phyloP scores from a whole-genome alignment of 2,329 filamentous ascomycete genomes.

The Colletotrichum lini region DNA sequence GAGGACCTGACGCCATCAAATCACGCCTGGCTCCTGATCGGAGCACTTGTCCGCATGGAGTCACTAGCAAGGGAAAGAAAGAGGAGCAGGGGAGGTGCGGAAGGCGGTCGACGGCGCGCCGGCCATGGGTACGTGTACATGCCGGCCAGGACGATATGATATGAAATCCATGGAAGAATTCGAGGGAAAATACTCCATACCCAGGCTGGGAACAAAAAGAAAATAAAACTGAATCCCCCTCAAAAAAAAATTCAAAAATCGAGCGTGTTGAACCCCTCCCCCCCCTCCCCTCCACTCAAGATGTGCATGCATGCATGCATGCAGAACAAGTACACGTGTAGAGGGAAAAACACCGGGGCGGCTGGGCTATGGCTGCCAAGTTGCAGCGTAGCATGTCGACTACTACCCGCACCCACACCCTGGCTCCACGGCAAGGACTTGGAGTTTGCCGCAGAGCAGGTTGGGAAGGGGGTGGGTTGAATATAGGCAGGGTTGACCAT shows the following conservation, averaged over 20 bases:
- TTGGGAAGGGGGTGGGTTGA: not conserved
- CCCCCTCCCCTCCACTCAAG: not conserved
- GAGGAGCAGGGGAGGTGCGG: slow-evolving; percentile 14
- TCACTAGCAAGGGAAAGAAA: not conserved
- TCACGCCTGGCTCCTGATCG: slow-evolving; percentile 19
- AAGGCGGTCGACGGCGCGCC: slow-evolving; percentile 16
- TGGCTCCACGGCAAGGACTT: slow-evolving; percentile 15
- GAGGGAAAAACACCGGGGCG: slow-evolving; percentile 23
- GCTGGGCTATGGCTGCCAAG: slow-evolving; percentile 29
- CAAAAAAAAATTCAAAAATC: slow-evolving; percentile 4
- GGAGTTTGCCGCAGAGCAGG: slow-evolving; percentile 14
- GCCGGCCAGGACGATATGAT: slow-evolving; percentile 10
- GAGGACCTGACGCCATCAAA: slow-evolving; percentile 34
- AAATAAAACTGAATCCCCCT: not conserved
- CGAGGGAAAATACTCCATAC: not conserved
- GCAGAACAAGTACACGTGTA: not conserved
- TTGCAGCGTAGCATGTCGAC: slow-evolving; percentile 29
- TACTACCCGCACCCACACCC: slow-evolving; percentile 20
- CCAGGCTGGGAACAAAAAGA: not conserved
- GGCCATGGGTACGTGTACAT: not conserved
- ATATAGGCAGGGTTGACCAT: slow-evolving; percentile 8
- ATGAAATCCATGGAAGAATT: slow-evolving; percentile 27
- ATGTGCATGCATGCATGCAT: slow-evolving; percentile 18
- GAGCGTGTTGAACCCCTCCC: slow-evolving; percentile 4
- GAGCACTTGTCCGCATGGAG: slow-evolving; percentile 30